Percentiles rank a stretch among this genome's conserved stretches.
phyloP scores from a whole-genome alignment of 805 yeast species.

The Kodamaea hsintzibuensis region DNA sequence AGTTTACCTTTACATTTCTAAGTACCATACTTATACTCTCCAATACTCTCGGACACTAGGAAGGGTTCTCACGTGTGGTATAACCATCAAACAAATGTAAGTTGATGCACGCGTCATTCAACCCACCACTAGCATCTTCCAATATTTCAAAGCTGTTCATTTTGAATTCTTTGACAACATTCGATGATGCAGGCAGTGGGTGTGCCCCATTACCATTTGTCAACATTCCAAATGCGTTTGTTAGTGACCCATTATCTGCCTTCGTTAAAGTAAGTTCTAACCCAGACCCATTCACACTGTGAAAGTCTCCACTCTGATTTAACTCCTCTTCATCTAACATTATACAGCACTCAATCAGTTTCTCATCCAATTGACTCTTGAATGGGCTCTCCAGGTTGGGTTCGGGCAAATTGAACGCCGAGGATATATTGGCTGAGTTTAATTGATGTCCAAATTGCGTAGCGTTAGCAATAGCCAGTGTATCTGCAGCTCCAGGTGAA shows the following conservation, averaged over 20 bases:
- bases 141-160: constrained; percentile 39
- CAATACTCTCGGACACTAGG: constrained; percentile 13
- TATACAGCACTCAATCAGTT: constrained; percentile 19
- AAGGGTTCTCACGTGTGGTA: constrained; percentile 43
- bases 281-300: constrained; percentile 29
- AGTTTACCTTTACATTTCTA: not conserved
- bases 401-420: constrained; percentile 34
- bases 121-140: constrained; percentile 30
- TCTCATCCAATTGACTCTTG: constrained; percentile 15
- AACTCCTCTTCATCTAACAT: constrained; percentile 37
- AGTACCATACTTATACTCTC: not conserved
- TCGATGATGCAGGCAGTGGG: not conserved
- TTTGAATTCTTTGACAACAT: constrained; percentile 19
- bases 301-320: constrained; percentile 31
- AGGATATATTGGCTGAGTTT: constrained; percentile 5
- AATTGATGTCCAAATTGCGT: not conserved
- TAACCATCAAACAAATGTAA: constrained; percentile 43
- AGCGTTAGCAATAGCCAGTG: not conserved
- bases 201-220: constrained; percentile 3
- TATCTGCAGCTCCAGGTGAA: not conserved
- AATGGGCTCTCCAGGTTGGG: constrained; percentile 24
- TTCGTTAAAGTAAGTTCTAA: constrained; percentile 21
- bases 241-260: constrained; percentile 9
- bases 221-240: constrained; percentile 16
- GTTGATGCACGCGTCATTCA: constrained; percentile 37